These are phyloP conservation scores for Sarcomyxa edulis DNA, from an alignment of 768 basidiomycete species.

Conservation along the genomic window DNA sequence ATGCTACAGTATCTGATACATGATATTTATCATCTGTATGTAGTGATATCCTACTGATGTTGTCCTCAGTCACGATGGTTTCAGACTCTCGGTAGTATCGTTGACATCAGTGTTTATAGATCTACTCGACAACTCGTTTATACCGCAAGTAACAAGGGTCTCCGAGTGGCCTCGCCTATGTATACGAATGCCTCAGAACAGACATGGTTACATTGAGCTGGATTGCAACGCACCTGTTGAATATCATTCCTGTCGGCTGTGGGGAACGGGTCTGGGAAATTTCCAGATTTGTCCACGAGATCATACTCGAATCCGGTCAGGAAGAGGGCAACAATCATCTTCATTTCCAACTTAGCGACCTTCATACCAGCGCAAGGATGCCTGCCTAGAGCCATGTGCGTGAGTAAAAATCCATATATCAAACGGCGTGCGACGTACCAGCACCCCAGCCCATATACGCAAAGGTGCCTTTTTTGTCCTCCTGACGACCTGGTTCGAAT, in stretches of 20 bases:
- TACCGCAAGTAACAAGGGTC: conserved; percentile 23
- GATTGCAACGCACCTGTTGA: conserved; percentile 17
- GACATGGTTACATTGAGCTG: too few species aligned
- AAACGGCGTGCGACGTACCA: conserved; percentile 17
- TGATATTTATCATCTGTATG: too few species aligned
- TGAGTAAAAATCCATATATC: neutral
- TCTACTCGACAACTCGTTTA: conserved; percentile 15
- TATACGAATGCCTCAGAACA: neutral
- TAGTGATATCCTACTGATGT: too few species aligned
- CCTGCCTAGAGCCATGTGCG: conserved; percentile 18
- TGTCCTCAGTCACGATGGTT: too few species aligned
- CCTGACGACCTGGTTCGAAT: conserved; percentile 23
- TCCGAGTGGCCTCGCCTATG: conserved; percentile 20
- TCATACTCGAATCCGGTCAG: conserved; percentile 28
- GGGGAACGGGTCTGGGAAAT: conserved; percentile 18
- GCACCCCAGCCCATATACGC: conserved; percentile 35
- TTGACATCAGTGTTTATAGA: too few species aligned
- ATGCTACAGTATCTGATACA: too few species aligned
- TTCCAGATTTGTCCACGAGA: conserved; percentile 25
- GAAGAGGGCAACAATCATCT: conserved; percentile 27
- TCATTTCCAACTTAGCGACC: conserved; percentile 34
- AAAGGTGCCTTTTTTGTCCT: conserved; percentile 27
- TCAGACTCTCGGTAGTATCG: too few species aligned
- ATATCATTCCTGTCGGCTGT: conserved; percentile 27
- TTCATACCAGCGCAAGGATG: conserved; percentile 35